Evolutionary conservation across 768 basidiomycete species (phyloP), one percentile per base, ranked within the genome.

Genomic region (Mrakia blollopis): DNA sequence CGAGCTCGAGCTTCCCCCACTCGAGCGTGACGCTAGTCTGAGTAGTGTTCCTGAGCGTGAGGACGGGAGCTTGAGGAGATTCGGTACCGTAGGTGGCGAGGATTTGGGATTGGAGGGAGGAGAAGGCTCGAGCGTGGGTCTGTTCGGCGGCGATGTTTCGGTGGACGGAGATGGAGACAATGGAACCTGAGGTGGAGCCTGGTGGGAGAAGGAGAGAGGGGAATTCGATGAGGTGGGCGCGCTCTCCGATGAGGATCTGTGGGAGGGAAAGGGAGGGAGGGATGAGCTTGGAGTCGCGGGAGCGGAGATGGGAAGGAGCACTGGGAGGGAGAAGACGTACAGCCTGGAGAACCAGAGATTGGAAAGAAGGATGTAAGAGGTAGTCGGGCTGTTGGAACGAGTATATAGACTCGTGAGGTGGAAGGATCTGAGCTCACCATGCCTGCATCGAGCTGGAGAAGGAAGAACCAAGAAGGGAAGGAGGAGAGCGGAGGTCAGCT

Each of bases 1-100:
- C 97, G 23, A 98, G 88, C 74, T 92, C 85, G 28, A 98, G 85
- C 50, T 88, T 83, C 5, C 93, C 91, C 97, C 97, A 99, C 86
- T 99, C 95, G 30, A 99, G 87, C 2, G 94, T 95, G 3, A 95
- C 93, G 13, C 92, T 94, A 1, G 97, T 99, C 86, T 99, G 97
- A 0, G 97, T 98, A 69, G 93, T 89, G 81, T 97, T 94, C 62
- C 95, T 89, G 28, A 98, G 88, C 89, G 94, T 86, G 25, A 99
- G 87, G 62, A 89, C 84, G 0, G 96, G 97, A 16, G 89, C 82
- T 63, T 88, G 85, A 0, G 97, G 97, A 21, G 88, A 85, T 0
- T 83, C 80, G 10, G 86, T 84, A 9, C 96, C 93, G 83, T 89
- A 98, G 54, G 87, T 88, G 18, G 89, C 84, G 47, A 93, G 81